Percentiles rank a stretch among this genome's conserved stretches.
Evolutionary conservation across 108 stramenopile species (phyloP).

Genomic region (Chaetoceros tenuissimus): DNA sequence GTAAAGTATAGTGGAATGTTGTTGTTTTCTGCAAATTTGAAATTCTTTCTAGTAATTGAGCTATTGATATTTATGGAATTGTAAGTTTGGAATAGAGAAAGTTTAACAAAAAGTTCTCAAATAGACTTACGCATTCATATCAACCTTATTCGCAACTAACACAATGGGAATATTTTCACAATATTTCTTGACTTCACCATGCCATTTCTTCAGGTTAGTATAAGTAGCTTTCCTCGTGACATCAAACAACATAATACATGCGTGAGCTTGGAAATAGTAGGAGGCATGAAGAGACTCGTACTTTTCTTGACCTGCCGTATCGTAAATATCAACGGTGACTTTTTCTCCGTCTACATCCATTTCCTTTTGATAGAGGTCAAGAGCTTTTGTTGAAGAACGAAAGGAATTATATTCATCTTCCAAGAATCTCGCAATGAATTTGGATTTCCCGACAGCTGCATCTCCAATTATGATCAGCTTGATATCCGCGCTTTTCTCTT

Average conservation of each 20-base stretch:
- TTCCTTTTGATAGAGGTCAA: slow-evolving; percentile 65
- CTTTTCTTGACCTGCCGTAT: slow-evolving; percentile 84
- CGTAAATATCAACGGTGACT: slow-evolving; percentile 66
- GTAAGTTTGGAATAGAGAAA: neutral
- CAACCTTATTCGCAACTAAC: slow-evolving; percentile 80
- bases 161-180: slow-evolving; percentile 63
- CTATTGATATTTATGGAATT: slow-evolving; percentile 62
- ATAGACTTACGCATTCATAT: no score
- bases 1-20: slow-evolving; percentile 74
- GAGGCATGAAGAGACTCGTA: slow-evolving; percentile 80
- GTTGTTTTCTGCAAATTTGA: slow-evolving; percentile 66
- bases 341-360: slow-evolving; percentile 11
- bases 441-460: slow-evolving; percentile 81
- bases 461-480: slow-evolving; percentile 80
- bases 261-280: slow-evolving; percentile 79
- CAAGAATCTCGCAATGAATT: slow-evolving; percentile 73
- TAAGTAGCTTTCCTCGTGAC: slow-evolving; percentile 66
- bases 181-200: slow-evolving; percentile 56
- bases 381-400: slow-evolving; percentile 75
- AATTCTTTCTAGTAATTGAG: slow-evolving; percentile 73
- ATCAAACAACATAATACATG: slow-evolving; percentile 70
- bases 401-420: slow-evolving; percentile 76
- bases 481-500: slow-evolving; percentile 20
- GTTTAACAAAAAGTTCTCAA: no score
- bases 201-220: slow-evolving; percentile 67